Conservation (phyloP, 2,329 filamentous ascomycete species). For the Kalmusia sp. region DNA sequence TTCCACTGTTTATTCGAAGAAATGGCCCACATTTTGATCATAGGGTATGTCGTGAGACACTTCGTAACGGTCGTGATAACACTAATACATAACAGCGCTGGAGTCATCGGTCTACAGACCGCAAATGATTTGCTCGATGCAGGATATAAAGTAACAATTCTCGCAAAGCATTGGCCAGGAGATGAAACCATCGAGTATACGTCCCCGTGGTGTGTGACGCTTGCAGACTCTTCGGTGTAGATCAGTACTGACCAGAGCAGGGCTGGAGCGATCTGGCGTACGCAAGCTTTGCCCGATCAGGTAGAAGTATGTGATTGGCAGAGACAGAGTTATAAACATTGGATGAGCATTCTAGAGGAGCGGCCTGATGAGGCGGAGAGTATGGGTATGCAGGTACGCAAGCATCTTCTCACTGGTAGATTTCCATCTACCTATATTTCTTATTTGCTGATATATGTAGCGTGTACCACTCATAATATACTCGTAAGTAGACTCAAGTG, state of each 20-base stretch:
- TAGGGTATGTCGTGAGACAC: not conserved
- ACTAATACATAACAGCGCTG: conserved; percentile 42
- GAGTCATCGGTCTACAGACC: conserved; percentile 56
- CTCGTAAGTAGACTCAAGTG: not conserved
- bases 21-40: not conserved
- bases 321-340: conserved; percentile 51
- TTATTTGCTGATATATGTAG: not conserved
- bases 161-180: conserved; percentile 53
- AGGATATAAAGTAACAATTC: conserved; percentile 50
- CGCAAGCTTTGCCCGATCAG: conserved; percentile 46
- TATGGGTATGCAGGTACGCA: conserved; percentile 27
- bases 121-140: conserved; percentile 51
- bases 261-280: conserved; percentile 58
- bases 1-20: too few relatives aligned
- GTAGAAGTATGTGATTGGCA: conserved; percentile 49
- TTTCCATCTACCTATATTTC: not conserved
- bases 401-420: not conserved
- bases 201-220: conserved; percentile 49
- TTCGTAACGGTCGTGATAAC: too few relatives aligned
- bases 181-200: conserved; percentile 52
- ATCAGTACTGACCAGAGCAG: conserved; percentile 24
- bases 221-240: not conserved
- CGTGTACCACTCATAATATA: conserved; percentile 2
- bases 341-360: conserved; percentile 41
- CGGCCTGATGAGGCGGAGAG: conserved; percentile 30